Evolutionary conservation across 1,284 basidiomycete genomes (phyloP), one percentile per base, ranked within the genome.

Genomic region (Ustilago loliicola): DNA sequence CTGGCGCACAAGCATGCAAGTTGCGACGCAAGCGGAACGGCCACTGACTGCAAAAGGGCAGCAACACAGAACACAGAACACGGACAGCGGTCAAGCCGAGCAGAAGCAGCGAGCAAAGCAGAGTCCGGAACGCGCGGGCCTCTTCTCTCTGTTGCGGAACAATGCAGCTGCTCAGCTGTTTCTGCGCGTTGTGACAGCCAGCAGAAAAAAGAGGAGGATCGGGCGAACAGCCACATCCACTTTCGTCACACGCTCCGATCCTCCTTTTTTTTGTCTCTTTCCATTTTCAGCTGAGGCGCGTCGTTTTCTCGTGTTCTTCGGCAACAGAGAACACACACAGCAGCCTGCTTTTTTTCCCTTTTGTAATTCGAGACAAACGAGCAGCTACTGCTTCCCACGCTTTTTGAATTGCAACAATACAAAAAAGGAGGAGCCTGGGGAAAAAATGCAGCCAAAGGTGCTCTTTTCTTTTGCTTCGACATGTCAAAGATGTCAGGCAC

Each of bases 11-110:
- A 54, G 61, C 58, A 63, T 42, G 70, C 60, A 58, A 61, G 54
- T 42, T 51, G 34, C 59, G 60, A 72, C 70, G 61, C 61, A 63
- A 61, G 63, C 70, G 64, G 63, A 70, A 56, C 54, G 48, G 48
- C n/a, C 23, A 2, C n/a, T 45, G 42, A 19, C n/a, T n/a, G n/a
- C 7, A n/a, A 45, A 45, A 45, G 42, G 19, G 10, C n/a, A 45
- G 42, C 42, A 45, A 23, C 4, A 36, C 34, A 34, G 34, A 9
- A 34, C 1, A n/a, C 27, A 32, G 50, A 32, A 30, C 7, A 30
- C 50, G 29, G 29, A 17, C 36, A 38, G 36, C 50, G 27, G 25
- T 27, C 50, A 51, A 51, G 7, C n/a, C n/a, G n/a, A n/a, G n/a
- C n/a, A n/a, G n/a, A n/a, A n/a, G n/a, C n/a, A n/a, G n/a, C n/a